phyloP scores from a whole-genome alignment of 139 green algal genomes.

The Zygnema cylindricum region DNA sequence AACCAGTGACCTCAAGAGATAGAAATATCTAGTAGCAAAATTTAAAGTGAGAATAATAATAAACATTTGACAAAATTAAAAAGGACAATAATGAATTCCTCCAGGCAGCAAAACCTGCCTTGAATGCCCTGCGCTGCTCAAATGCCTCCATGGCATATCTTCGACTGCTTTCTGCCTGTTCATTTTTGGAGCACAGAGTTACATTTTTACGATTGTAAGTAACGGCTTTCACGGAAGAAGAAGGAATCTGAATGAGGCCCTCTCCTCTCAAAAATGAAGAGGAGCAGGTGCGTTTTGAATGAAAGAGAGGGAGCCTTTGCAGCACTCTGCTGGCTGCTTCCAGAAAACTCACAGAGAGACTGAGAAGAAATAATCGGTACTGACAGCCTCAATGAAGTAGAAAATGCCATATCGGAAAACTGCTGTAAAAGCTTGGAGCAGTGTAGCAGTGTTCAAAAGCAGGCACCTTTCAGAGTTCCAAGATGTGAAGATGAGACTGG shows the following conservation, averaged over 20 bases:
- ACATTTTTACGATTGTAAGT: background rate
- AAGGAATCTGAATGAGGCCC: background rate
- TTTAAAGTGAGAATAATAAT: too few species aligned
- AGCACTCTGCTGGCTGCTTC: background rate
- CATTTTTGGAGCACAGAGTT: background rate
- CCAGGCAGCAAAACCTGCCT: background rate
- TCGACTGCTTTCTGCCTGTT: background rate
- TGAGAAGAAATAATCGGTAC: too few species aligned
- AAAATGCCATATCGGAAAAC: too few species aligned
- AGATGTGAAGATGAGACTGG: too few species aligned
- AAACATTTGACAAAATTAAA: too few species aligned
- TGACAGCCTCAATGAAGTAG: too few species aligned
- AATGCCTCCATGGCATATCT: background rate
- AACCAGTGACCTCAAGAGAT: too few species aligned
- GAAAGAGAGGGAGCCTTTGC: background rate
- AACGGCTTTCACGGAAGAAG: background rate
- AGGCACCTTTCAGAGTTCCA: too few species aligned
- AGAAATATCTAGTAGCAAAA: too few species aligned
- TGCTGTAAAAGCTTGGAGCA: too few species aligned
- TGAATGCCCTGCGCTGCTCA: slow-evolving; percentile 7
- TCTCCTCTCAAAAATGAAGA: background rate
- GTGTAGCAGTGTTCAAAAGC: too few species aligned
- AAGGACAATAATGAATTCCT: background rate
- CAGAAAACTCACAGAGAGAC: too few species aligned
- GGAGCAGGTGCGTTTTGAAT: background rate